A percentile compares a stretch with the other conserved stretches of the same genome.
These are phyloP conservation scores for Nakataea oryzae DNA, from an alignment of 2,329 filamentous ascomycete species.

Conservation along the genomic window DNA sequence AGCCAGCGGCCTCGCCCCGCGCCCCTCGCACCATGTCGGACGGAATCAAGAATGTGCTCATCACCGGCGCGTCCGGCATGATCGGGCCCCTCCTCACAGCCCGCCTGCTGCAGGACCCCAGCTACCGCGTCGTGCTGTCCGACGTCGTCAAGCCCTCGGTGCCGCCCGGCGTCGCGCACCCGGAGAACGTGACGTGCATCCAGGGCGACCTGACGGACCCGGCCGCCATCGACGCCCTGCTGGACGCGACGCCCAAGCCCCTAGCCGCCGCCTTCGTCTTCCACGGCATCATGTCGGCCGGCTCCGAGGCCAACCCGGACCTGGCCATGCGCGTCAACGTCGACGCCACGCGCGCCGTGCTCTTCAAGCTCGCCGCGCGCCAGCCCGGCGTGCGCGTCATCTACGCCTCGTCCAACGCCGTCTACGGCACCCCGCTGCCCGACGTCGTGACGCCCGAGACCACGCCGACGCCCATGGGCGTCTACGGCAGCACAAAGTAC, in stretches of 20 bases:
- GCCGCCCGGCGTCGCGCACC: constrained; percentile 33
- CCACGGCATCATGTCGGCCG: constrained; percentile 58
- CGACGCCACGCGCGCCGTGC: constrained; percentile 42
- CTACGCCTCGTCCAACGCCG: constrained; percentile 52
- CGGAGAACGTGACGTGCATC: constrained; percentile 36
- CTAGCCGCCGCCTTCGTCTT: constrained; percentile 48
- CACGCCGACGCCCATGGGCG: constrained; percentile 48
- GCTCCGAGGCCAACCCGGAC: constrained; percentile 50
- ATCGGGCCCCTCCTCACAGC: constrained; percentile 24
- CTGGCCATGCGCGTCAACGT: constrained; percentile 51
- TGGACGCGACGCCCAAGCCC: constrained; percentile 28
- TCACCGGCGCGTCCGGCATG: constrained; percentile 23
- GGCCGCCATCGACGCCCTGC: constrained; percentile 24
- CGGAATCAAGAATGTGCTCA: constrained; percentile 16
- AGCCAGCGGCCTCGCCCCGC: no score
- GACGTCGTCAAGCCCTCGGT: constrained; percentile 44
- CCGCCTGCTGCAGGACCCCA: constrained; percentile 26
- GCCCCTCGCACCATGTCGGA: not conserved
- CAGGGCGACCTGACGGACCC: constrained; percentile 35
- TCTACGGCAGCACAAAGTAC: constrained; percentile 54
- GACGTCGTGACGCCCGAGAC: constrained; percentile 37
- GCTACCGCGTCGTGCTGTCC: constrained; percentile 31
- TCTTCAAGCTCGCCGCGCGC: constrained; percentile 33
- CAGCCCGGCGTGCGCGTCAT: constrained; percentile 46
- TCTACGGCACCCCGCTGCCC: constrained; percentile 49